Conservation (phyloP, 1,284 basidiomycete genomes). For the Trichosporon ovoides region DNA sequence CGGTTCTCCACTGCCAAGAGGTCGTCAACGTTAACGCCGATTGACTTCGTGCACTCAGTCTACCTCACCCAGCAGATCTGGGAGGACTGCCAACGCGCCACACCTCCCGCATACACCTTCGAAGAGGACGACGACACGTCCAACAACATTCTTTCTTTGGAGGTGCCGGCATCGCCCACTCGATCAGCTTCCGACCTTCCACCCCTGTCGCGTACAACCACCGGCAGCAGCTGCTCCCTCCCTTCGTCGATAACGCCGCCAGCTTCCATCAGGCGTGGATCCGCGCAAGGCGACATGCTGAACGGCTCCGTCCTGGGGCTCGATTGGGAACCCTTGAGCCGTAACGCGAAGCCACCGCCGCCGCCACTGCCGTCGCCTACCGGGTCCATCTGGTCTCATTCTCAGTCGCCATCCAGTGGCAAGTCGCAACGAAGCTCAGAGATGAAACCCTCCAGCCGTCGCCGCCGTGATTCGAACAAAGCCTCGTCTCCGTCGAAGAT, state of each 20-base stretch:
- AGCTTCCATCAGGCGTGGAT: slow-evolving; percentile 6
- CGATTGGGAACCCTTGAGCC: slow-evolving; percentile 14
- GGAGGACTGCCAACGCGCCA: slow-evolving; percentile 20
- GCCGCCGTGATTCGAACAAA: background rate
- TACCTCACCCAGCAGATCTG: slow-evolving; percentile 18
- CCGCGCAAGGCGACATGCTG: slow-evolving; percentile 4
- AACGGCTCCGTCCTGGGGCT: slow-evolving; percentile 15
- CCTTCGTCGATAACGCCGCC: slow-evolving; percentile 7
- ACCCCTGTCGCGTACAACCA: slow-evolving; percentile 17
- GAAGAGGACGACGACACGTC: slow-evolving; percentile 11
- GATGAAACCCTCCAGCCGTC: background rate
- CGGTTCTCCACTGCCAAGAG: slow-evolving; percentile 18
- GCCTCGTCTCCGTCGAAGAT: background rate
- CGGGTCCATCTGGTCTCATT: background rate
- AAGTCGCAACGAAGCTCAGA: background rate
- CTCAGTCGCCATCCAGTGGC: background rate
- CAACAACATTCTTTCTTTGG: slow-evolving; percentile 5
- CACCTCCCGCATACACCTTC: slow-evolving; percentile 14
- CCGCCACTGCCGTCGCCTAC: background rate
- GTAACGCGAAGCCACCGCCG: background rate
- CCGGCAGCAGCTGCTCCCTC: slow-evolving; percentile 13
- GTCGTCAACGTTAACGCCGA: slow-evolving; percentile 18
- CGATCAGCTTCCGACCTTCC: slow-evolving; percentile 12
- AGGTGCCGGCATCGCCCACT: slow-evolving; percentile 14
- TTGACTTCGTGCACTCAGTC: slow-evolving; percentile 25